These are phyloP conservation scores for Amauroascus verrucosus DNA, from an alignment of 2,329 filamentous ascomycete species.

Conservation along the genomic window DNA sequence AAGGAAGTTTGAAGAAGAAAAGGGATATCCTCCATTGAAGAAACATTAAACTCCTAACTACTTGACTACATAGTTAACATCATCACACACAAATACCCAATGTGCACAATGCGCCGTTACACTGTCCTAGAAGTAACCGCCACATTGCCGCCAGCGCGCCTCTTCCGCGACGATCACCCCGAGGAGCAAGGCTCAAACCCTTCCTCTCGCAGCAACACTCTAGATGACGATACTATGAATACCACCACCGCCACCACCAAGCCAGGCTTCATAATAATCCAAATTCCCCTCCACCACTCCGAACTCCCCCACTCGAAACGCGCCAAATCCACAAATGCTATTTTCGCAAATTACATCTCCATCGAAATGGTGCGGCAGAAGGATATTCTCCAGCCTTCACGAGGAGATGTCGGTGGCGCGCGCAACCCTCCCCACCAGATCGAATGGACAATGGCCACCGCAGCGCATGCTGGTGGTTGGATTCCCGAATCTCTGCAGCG, in stretches of 20 bases:
- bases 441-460: constrained; percentile 32
- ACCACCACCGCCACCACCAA: background rate
- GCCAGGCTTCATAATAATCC: constrained; percentile 26
- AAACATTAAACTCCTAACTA: too few species aligned
- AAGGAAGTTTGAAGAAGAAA: background rate
- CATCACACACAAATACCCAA: constrained; percentile 6
- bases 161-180: background rate
- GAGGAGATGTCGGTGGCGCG: background rate
- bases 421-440: constrained; percentile 1
- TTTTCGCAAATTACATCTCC: constrained; percentile 29
- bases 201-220: too few species aligned
- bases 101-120: constrained; percentile 1
- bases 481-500: constrained; percentile 32
- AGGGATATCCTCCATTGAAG: too few species aligned
- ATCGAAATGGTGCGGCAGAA: constrained; percentile 26
- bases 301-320: constrained; percentile 17
- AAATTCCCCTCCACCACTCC: constrained; percentile 23
- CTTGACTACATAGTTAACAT: constrained; percentile 4
- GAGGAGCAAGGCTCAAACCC: too few species aligned
- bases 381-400: background rate
- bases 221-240: background rate
- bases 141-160: background rate
- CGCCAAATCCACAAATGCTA: constrained; percentile 20
- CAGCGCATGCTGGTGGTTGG: constrained; percentile 28
- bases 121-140: constrained; percentile 2